phyloP scores from a whole-genome alignment of 225 moss, liverwort and hornwort species.

The Sphagnum tenellum region DNA sequence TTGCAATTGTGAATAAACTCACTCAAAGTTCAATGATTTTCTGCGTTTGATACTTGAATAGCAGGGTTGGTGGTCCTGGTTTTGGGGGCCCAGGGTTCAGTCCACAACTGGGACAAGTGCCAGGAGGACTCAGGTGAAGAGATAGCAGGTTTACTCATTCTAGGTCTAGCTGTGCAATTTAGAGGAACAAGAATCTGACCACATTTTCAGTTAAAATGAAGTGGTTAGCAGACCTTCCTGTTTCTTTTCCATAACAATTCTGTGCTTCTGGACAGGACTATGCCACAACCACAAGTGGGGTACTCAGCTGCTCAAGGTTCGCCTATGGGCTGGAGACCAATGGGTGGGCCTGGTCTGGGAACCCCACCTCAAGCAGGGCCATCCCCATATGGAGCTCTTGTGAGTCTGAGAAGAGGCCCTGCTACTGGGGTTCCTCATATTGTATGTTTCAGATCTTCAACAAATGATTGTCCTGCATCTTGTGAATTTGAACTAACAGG shows the following conservation, averaged over 20 bases:
- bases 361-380: slow-evolving; percentile 68
- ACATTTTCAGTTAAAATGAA: too few species aligned
- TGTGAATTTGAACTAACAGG: too few species aligned
- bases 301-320: slow-evolving; percentile 72
- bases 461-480: too few species aligned
- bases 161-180: too few species aligned
- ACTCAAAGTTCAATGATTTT: neutral
- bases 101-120: slow-evolving; percentile 46
- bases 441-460: slow-evolving; percentile 19
- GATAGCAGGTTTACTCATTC: too few species aligned
- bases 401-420: slow-evolving; percentile 60
- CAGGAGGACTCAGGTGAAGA: slow-evolving; percentile 19
- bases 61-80: slow-evolving; percentile 92
- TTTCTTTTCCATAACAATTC: too few species aligned
- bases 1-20: too few species aligned
- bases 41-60: neutral
- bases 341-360: slow-evolving; percentile 78
- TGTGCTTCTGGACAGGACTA: too few species aligned
- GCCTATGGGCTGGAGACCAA: slow-evolving; percentile 84
- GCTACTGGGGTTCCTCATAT: slow-evolving; percentile 60
- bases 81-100: slow-evolving; percentile 80
- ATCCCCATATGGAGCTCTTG: slow-evolving; percentile 56
- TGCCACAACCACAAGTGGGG: slow-evolving; percentile 5
- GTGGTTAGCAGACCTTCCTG: neutral
- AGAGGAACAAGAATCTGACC: too few species aligned